These are phyloP conservation scores for Rhypophila decipiens DNA, from an alignment of 495 filamentous ascomycete species.

Conservation along the genomic window DNA sequence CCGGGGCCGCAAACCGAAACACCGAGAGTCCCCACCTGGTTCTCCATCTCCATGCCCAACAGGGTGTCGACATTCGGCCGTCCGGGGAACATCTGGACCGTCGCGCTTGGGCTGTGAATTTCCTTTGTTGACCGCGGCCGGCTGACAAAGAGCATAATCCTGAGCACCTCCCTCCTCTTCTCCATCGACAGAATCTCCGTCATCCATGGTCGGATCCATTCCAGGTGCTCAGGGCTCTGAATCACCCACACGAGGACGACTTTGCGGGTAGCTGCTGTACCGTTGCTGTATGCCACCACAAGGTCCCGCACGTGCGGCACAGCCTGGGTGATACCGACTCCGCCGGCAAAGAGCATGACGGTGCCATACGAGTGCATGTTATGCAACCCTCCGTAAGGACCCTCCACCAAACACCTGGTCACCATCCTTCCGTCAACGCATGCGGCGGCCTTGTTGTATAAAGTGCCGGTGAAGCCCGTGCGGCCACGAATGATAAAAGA, in stretches of 20 bases:
- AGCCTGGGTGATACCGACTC: conserved; percentile 85
- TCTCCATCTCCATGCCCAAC: conserved; percentile 69
- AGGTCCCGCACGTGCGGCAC: conserved; percentile 72
- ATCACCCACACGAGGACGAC: conserved; percentile 88
- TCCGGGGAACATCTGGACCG: conserved; percentile 82
- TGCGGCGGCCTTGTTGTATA: conserved; percentile 62
- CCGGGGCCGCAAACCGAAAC: conserved; percentile 90
- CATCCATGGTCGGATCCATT: conserved; percentile 96
- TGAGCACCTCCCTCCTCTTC: conserved; percentile 70
- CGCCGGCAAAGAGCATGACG: conserved; percentile 77
- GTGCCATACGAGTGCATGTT: conserved; percentile 74
- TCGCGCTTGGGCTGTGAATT: conserved; percentile 72
- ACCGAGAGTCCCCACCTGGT: conserved; percentile 71
- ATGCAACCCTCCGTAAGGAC: conserved; percentile 70
- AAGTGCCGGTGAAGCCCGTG: conserved; percentile 72
- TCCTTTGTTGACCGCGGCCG: conserved; percentile 72
- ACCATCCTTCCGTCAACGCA: conserved; percentile 53
- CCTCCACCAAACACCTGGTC: conserved; percentile 65
- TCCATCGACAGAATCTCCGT: conserved; percentile 84
- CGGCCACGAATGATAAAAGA: conserved; percentile 74
- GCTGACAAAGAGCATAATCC: conserved; percentile 84
- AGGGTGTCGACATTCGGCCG: conserved; percentile 59
- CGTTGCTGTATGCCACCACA: conserved; percentile 59
- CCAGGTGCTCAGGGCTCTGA: conserved; percentile 77
- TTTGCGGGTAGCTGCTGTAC: conserved; percentile 67